phyloP scores from a whole-genome alignment of 768 basidiomycete species.

The Hygrophorus pudorinus region DNA sequence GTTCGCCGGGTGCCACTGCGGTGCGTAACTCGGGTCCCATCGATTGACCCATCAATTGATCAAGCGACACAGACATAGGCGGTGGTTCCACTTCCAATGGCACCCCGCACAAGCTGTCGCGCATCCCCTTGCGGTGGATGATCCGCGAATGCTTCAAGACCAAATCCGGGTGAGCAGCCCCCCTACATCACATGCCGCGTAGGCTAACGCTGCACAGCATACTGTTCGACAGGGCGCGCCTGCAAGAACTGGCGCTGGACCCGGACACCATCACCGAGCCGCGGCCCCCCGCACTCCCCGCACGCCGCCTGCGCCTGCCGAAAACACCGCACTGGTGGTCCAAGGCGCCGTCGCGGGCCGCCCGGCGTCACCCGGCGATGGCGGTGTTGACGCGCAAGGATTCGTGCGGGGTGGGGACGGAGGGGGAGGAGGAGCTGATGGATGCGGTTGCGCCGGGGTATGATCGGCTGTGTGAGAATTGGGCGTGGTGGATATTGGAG shows the following conservation, averaged over 20 bases:
- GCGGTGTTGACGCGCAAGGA: background rate
- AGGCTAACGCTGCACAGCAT: conserved; percentile 28
- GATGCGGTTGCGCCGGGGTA: conserved; percentile 49
- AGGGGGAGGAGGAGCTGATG: conserved; percentile 55
- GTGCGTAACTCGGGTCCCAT: conserved; percentile 11
- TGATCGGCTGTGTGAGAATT: conserved; percentile 41
- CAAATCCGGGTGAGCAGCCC: conserved; percentile 29
- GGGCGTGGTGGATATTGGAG: conserved; percentile 64
- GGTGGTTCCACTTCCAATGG: conserved; percentile 30
- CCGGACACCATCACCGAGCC: conserved; percentile 16
- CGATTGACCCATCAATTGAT: background rate
- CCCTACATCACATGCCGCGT: too few species aligned
- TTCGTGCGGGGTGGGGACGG: conserved; percentile 13
- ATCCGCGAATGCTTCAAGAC: conserved; percentile 57
- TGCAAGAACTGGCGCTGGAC: conserved; percentile 41
- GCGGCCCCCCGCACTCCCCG: too few species aligned
- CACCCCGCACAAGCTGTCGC: conserved; percentile 36
- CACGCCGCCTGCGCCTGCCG: background rate
- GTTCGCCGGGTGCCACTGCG: conserved; percentile 36
- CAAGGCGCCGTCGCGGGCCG: background rate
- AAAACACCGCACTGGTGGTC: background rate
- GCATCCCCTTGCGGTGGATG: conserved; percentile 61
- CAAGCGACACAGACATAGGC: conserved; percentile 17
- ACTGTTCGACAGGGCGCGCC: conserved; percentile 39
- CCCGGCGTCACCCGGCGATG: background rate